A percentile compares a stretch with the other conserved stretches of the same genome.
phyloP scores from a whole-genome alignment of 768 basidiomycete species.

The Tulasnella sp. region DNA sequence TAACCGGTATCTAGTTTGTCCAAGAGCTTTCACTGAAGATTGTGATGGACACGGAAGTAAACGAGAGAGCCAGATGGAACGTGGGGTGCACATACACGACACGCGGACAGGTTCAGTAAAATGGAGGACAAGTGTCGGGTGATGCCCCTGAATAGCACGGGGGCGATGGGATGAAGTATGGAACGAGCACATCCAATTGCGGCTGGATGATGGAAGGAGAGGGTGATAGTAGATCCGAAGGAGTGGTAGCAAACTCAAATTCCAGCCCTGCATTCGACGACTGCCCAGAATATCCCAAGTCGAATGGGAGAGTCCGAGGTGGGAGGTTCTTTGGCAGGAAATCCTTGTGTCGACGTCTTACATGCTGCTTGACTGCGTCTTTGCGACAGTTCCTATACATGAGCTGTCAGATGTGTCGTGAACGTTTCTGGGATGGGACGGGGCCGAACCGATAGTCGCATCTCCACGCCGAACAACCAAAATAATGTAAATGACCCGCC shows the following conservation, averaged over 20 bases:
- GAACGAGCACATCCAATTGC: not conserved
- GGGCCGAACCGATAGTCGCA: not conserved
- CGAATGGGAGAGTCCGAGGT: not conserved
- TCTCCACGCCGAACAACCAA: not conserved
- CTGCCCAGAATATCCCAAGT: not conserved
- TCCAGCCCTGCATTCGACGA: not conserved
- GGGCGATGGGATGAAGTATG: not conserved
- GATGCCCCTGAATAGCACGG: not conserved
- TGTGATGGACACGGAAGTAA: not conserved
- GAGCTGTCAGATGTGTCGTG: not conserved
- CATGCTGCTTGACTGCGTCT: not conserved
- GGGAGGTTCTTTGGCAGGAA: not conserved
- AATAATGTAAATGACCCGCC: not conserved
- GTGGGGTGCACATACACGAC: no score
- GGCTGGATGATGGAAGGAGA: not conserved
- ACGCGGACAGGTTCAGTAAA: no score
- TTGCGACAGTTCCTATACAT: not conserved
- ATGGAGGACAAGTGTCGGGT: not conserved
- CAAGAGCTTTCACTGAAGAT: not conserved
- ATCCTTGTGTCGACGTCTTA: not conserved
- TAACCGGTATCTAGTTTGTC: not conserved
- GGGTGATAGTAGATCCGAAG: not conserved
- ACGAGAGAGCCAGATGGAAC: no score
- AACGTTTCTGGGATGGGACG: not conserved
- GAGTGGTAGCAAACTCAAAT: not conserved